phyloP scores from a whole-genome alignment of 202 grass and related monocot genomes.

The Carex sylvatica region DNA sequence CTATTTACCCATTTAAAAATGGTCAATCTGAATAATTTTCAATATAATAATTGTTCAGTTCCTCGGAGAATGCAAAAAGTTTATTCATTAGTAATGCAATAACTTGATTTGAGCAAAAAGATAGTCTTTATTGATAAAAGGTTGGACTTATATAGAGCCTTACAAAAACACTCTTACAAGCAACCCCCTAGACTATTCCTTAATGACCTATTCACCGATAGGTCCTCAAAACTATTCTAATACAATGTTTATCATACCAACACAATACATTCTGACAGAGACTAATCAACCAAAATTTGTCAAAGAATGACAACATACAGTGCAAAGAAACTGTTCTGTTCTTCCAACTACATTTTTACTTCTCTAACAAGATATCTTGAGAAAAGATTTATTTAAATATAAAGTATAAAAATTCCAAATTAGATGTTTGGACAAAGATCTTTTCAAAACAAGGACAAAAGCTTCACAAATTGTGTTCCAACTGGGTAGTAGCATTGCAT shows the following conservation, averaged over 20 bases:
- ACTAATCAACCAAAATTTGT: neutral
- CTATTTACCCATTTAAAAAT: neutral
- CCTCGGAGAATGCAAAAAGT: neutral
- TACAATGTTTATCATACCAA: too few species aligned
- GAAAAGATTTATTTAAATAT: neutral
- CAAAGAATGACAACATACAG: neutral
- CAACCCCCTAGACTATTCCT: too few species aligned
- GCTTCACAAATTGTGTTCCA: neutral
- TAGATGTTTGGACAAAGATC: neutral
- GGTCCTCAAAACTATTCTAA: too few species aligned
- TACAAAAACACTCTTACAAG: too few species aligned
- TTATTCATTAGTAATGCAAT: neutral
- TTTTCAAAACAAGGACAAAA: neutral
- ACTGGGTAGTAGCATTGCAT: neutral
- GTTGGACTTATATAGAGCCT: too few species aligned
- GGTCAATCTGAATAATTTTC: neutral
- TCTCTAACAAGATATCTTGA: neutral
- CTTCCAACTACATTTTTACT: neutral
- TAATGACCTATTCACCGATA: too few species aligned
- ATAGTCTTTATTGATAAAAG: too few species aligned
- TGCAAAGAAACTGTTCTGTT: neutral
- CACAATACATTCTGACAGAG: neutral
- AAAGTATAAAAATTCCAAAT: neutral
- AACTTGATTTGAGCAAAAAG: too few species aligned
- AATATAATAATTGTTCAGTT: neutral